A percentile compares a stretch with the other conserved stretches of the same genome.
These are phyloP conservation scores for Linderina pennispora DNA, from an alignment of 192 early-diverging fungal genomes.

Conservation along the genomic window DNA sequence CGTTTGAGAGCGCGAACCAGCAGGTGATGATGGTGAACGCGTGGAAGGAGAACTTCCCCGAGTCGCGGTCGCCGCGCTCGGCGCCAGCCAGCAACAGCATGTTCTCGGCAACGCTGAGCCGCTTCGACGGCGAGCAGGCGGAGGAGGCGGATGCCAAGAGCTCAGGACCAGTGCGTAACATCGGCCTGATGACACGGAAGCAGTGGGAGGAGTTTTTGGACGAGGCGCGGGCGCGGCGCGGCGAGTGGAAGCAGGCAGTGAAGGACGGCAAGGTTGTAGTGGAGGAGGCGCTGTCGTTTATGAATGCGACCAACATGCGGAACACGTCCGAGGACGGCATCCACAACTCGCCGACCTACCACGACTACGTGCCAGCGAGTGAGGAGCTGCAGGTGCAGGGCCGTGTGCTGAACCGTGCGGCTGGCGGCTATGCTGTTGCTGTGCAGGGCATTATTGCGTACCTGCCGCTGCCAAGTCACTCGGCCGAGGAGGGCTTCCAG, in stretches of 20 bases:
- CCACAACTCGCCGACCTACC: slow-evolving; percentile 52
- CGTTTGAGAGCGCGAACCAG: slow-evolving; percentile 56
- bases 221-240: slow-evolving; percentile 46
- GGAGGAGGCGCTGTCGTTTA: slow-evolving; percentile 34
- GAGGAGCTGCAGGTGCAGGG: slow-evolving; percentile 52
- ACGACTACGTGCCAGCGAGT: slow-evolving; percentile 32
- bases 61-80: slow-evolving; percentile 47
- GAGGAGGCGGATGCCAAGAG: not conserved
- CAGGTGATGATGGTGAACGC: slow-evolving; percentile 52
- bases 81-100: slow-evolving; percentile 20
- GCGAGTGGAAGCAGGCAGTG: slow-evolving; percentile 49
- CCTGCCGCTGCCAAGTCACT: slow-evolving; percentile 31
- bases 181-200: slow-evolving; percentile 50
- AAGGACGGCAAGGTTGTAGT: slow-evolving; percentile 28
- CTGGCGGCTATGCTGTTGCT: slow-evolving; percentile 50
- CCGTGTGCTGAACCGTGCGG: slow-evolving; percentile 51
- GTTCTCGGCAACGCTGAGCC: slow-evolving; percentile 15
- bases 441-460: slow-evolving; percentile 58
- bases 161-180: slow-evolving; percentile 39
- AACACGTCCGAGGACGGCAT: slow-evolving; percentile 28
- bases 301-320: slow-evolving; percentile 26
- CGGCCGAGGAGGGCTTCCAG: slow-evolving; percentile 22
- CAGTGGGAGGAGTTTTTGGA: slow-evolving; percentile 60
- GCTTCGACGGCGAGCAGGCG: not conserved
- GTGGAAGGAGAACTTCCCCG: slow-evolving; percentile 72